These are phyloP conservation scores for Plasmodium vivax DNA, from an alignment of 169 alveolate genomes.

Conservation along the genomic window DNA sequence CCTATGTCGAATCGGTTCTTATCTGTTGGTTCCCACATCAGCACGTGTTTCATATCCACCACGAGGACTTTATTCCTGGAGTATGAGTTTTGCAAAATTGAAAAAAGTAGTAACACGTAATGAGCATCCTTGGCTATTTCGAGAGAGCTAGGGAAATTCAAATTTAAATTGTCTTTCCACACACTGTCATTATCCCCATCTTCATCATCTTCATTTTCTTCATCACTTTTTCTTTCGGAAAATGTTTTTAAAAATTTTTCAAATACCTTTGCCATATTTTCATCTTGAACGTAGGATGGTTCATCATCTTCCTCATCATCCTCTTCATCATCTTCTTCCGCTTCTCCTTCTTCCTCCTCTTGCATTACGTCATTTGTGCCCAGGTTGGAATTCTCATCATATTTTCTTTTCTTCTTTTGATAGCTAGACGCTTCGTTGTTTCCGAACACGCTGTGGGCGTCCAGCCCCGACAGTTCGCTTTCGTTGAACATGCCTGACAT, in stretches of 20 bases:
- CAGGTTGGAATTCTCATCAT: constrained; percentile 25
- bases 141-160: constrained; percentile 76
- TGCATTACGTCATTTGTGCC: neutral
- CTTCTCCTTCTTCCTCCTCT: constrained; percentile 37
- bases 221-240: constrained; percentile 70
- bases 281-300: constrained; percentile 85
- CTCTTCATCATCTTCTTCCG: constrained; percentile 62
- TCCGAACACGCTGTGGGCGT: constrained; percentile 64
- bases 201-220: constrained; percentile 67
- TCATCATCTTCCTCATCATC: constrained; percentile 79
- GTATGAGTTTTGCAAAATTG: constrained; percentile 74
- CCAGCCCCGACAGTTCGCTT: constrained; percentile 59
- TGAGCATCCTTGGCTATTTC: constrained; percentile 74
- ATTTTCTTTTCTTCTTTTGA: constrained; percentile 32
- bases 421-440: constrained; percentile 18
- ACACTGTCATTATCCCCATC: constrained; percentile 76
- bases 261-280: constrained; percentile 83
- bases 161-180: constrained; percentile 64
- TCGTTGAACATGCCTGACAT: constrained; percentile 63
- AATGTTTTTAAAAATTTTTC: constrained; percentile 81
- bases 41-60: constrained; percentile 81
- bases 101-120: constrained; percentile 44
- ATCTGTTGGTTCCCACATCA: constrained; percentile 82
- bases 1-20: constrained; percentile 77
- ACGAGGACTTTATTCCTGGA: constrained; percentile 80